A percentile compares a stretch with the other conserved stretches of the same genome.
phyloP scores from a whole-genome alignment of 163 green algal genomes.

The Botryococcus braunii region DNA sequence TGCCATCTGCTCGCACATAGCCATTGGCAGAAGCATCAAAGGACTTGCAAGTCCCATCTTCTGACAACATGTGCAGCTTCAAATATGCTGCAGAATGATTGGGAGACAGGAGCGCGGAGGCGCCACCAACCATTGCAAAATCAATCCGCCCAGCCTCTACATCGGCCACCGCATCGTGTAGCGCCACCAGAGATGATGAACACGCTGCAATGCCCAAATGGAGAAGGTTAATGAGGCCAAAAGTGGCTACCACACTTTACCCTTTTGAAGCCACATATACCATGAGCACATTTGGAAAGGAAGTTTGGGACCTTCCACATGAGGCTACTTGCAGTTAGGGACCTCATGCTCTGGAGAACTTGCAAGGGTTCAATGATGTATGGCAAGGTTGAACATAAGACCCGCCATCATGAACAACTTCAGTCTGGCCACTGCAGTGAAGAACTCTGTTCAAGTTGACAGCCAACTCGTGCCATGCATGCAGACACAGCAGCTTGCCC shows the following conservation, averaged over 20 bases:
- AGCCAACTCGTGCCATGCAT: no score
- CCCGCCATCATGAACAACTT: no score
- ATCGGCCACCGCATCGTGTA: constrained; percentile 11
- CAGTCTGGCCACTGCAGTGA: no score
- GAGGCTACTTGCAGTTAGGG: no score
- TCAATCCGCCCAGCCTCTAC: constrained; percentile 5
- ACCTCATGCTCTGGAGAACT: no score
- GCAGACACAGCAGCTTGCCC: no score
- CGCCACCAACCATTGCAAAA: constrained; percentile 6
- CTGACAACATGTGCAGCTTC: constrained; percentile 11
- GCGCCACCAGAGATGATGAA: constrained; percentile 3
- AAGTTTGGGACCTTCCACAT: not conserved
- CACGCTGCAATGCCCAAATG: constrained; percentile 7
- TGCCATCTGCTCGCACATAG: constrained; percentile 1
- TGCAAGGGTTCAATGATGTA: no score
- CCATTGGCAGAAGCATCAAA: constrained; percentile 11
- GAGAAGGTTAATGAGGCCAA: not conserved
- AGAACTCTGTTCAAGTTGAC: no score
- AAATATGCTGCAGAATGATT: constrained; percentile 3
- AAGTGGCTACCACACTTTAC: not conserved
- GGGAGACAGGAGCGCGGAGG: not conserved
- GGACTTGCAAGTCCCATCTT: constrained; percentile 11
- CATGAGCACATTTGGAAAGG: not conserved
- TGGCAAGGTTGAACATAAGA: no score
- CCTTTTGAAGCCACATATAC: not conserved